Percentiles rank a stretch among this genome's conserved stretches.
Evolutionary conservation across 2,329 filamentous ascomycete species (phyloP).

Genomic region (Harringtonia lauricola): DNA sequence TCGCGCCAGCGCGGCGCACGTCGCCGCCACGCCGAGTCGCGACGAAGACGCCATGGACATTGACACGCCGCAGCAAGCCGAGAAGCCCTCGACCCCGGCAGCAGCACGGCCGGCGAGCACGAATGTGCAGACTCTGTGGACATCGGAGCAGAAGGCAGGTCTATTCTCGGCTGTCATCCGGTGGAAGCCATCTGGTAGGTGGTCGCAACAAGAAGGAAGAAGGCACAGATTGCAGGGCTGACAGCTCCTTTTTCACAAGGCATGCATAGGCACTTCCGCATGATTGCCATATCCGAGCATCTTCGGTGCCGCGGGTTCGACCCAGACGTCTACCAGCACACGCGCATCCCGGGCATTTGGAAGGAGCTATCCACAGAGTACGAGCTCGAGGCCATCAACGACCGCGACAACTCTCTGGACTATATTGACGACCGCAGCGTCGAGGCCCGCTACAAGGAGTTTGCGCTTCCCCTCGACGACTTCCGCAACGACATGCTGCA

Average conservation of each 20-base stretch:
- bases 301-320: slow-evolving; percentile 72
- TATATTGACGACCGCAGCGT: slow-evolving; percentile 6
- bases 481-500: slow-evolving; percentile 12
- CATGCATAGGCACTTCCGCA: slow-evolving; percentile 89
- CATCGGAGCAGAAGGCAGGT: slow-evolving; percentile 86
- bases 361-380: slow-evolving; percentile 74
- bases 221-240: not conserved
- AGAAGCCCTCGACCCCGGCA: slow-evolving; percentile 30
- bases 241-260: slow-evolving; percentile 32
- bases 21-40: slow-evolving; percentile 28
- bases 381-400: slow-evolving; percentile 70
- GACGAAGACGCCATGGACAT: slow-evolving; percentile 52
- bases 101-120: slow-evolving; percentile 25
- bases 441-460: slow-evolving; percentile 13
- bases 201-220: too few species aligned
- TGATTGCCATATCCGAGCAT: slow-evolving; percentile 75
- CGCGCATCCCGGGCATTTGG: slow-evolving; percentile 86
- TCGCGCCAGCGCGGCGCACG: slow-evolving; percentile 33
- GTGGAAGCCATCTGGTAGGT: slow-evolving; percentile 80
- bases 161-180: slow-evolving; percentile 86
- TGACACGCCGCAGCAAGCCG: slow-evolving; percentile 43
- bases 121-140: slow-evolving; percentile 65
- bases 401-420: slow-evolving; percentile 31
- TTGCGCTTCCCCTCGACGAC: slow-evolving; percentile 12
- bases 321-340: slow-evolving; percentile 61